Percentiles rank a stretch among this genome's conserved stretches.
These are phyloP conservation scores for Withania somnifera DNA, from an alignment of 305 asterid genomes.

Conservation along the genomic window DNA sequence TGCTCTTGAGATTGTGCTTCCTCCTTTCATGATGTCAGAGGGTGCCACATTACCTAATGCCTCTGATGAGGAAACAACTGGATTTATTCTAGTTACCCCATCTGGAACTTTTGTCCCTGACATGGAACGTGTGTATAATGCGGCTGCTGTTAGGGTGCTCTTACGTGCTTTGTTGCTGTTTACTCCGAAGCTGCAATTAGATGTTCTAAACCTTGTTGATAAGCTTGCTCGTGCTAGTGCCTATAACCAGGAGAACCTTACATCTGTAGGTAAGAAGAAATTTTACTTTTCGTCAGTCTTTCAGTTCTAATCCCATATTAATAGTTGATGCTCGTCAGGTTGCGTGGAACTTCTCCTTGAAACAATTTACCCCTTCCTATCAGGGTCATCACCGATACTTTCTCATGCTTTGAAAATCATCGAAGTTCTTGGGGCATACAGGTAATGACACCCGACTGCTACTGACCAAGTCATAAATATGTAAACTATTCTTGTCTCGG, in stretches of 20 bases:
- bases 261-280: slow-evolving; percentile 75
- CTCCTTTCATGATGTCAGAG: slow-evolving; percentile 70
- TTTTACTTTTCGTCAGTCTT: slow-evolving; percentile 6
- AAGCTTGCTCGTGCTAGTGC: slow-evolving; percentile 80
- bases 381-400: slow-evolving; percentile 67
- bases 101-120: slow-evolving; percentile 67
- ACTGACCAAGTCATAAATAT: neutral
- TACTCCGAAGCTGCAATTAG: slow-evolving; percentile 94
- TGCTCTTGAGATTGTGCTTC: slow-evolving; percentile 81
- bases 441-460: slow-evolving; percentile 28
- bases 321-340: slow-evolving; percentile 41
- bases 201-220: slow-evolving; percentile 71
- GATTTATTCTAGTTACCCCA: slow-evolving; percentile 53
- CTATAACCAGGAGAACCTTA: slow-evolving; percentile 89
- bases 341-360: slow-evolving; percentile 97
- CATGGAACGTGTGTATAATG: slow-evolving; percentile 75
- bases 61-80: slow-evolving; percentile 40
- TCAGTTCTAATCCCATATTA: slow-evolving; percentile 1
- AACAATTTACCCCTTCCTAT: slow-evolving; percentile 79
- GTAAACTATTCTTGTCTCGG: neutral
- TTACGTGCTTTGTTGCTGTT: slow-evolving; percentile 72
- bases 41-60: slow-evolving; percentile 28
- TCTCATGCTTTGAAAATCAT: slow-evolving; percentile 77
- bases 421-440: slow-evolving; percentile 94
- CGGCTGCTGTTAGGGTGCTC: slow-evolving; percentile 85